A percentile compares a stretch with the other conserved stretches of the same genome.
Evolutionary conservation across 2,329 filamentous ascomycete species (phyloP).

Genomic region (Ophiostoma triangulosporum): DNA sequence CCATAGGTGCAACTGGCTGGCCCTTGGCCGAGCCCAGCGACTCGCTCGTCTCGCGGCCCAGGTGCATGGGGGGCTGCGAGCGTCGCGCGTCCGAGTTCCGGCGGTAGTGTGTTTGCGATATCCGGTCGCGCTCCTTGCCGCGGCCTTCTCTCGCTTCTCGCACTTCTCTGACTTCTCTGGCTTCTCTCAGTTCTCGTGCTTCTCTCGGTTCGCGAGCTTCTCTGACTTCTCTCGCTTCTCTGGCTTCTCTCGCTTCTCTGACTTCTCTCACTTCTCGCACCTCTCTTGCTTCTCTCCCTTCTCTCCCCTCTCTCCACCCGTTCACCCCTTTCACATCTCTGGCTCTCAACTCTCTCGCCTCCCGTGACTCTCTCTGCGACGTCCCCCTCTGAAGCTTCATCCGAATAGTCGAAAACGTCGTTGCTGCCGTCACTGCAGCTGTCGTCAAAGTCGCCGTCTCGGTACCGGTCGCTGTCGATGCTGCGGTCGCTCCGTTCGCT

Average conservation of each 20-base stretch:
- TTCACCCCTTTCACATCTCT: background rate
- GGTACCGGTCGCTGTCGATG: background rate
- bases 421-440: background rate
- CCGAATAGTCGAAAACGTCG: conserved; percentile 1
- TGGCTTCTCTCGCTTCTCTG: background rate
- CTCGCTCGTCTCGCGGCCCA: conserved; percentile 8
- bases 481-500: background rate
- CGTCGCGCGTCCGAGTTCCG: conserved; percentile 1
- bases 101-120: background rate
- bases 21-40: conserved; percentile 5
- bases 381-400: conserved; percentile 6
- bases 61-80: background rate
- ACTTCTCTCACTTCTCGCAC: too few species aligned
- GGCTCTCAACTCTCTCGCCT: background rate
- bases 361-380: conserved; percentile 1
- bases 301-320: too few species aligned
- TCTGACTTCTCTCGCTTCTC: background rate
- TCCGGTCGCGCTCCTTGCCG: background rate
- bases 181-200: too few species aligned
- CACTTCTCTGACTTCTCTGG: background rate
- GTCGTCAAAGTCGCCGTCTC: background rate
- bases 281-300: too few species aligned
- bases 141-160: background rate
- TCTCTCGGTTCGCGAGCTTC: too few species aligned
- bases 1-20: background rate